These are phyloP conservation scores for Orychophragmus violaceus DNA, from an alignment of 345 rosid species.

Conservation along the genomic window DNA sequence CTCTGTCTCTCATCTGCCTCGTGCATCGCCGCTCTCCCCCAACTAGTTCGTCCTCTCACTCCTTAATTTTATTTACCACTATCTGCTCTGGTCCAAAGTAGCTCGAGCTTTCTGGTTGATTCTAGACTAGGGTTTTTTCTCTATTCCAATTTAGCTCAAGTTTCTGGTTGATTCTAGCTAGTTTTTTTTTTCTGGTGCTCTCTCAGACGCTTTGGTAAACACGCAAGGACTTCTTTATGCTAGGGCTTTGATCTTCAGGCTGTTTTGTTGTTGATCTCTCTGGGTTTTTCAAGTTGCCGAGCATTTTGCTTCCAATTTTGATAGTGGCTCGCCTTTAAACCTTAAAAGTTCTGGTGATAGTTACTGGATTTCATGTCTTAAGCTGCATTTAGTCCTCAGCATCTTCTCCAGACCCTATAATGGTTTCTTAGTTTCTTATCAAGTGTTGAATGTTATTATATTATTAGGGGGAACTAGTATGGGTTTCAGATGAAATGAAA, in stretches of 20 bases:
- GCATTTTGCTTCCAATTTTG: neutral
- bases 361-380: neutral
- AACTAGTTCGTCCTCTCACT: conserved; percentile 8
- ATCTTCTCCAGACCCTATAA: neutral
- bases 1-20: neutral
- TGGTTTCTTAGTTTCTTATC: neutral
- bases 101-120: neutral
- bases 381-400: neutral
- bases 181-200: neutral
- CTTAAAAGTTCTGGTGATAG: neutral
- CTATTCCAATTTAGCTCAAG: neutral
- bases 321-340: neutral
- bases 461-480: neutral
- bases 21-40: neutral
- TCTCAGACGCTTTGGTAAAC: neutral
- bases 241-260: neutral
- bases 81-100: neutral
- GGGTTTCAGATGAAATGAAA: neutral
- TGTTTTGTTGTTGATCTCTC: neutral
- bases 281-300: neutral
- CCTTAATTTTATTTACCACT: neutral
- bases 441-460: neutral
- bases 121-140: conserved; percentile 5
- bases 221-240: neutral
- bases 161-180: neutral